Base-by-base conservation (phyloP, 2,329 filamentous ascomycete genomes). In the Aureobasidium lini region DNA sequence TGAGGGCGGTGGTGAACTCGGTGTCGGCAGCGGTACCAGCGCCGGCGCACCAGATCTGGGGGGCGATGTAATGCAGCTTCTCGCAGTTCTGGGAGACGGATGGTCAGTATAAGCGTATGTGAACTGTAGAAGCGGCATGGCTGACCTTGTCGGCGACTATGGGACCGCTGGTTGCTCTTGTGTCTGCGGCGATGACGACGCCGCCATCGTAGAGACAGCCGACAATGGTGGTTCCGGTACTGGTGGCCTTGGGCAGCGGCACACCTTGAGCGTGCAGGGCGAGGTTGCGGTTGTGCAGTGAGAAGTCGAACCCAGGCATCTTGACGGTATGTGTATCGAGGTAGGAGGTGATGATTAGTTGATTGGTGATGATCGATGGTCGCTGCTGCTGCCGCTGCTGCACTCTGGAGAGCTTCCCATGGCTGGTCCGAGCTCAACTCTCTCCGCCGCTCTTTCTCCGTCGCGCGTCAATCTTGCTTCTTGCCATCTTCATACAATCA, bases 251-350 rank as follows among this genome's bases (percentile, higher is more conserved):
- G 69, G 95, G 94, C 62, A 97, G 81, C 63, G 94, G 94, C 56
- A 97, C 88, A 68, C 95, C 95, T 76, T 88, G 86, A 69, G 93
- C 90, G 75, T 97, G 93, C 67, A 99, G 85, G 65, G 93, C 93
- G 74, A 88, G 85, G 84, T 99, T 99, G 81, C 94, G 90, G 84
- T 96, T 96, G 85, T 97, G 94, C 83, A 99, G 99, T 76, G 91
- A 95, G 83, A 99, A 99, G 80, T 97, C 92, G 83, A 96, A 96
- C 79, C 92, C 92, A 70, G 89, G 87, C 94, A 99, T 99, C 70
- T 47, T 68, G 63, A 44, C 28, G 43, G 43, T 18, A 23, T 23
- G 10, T 40, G 34, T 47, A 59, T 52, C 31, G 32, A 31, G 23
- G 42, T 46, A 36, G 46, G 48, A 40, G 46, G n/a, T 16, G 37